These are phyloP conservation scores for Trichoderma virens DNA, from an alignment of 495 filamentous ascomycete genomes.

Conservation along the genomic window DNA sequence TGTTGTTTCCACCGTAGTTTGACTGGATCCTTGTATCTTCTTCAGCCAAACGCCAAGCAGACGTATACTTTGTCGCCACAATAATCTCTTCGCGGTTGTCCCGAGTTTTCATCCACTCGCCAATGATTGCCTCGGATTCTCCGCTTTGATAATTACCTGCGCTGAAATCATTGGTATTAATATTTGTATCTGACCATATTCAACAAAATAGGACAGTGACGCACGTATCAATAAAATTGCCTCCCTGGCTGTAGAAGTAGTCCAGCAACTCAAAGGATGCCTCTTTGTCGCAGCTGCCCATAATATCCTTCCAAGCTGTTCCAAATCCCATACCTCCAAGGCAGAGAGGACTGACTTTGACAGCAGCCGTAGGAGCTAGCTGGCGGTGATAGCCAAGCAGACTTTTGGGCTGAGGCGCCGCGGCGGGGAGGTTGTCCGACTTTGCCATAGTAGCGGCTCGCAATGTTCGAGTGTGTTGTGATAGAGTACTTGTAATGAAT, in stretches of 20 bases:
- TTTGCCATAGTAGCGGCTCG: constrained; percentile 7
- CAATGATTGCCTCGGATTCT: constrained; percentile 55
- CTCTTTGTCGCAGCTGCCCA: constrained; percentile 17
- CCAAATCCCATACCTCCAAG: constrained; percentile 60
- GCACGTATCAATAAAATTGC: constrained; percentile 61
- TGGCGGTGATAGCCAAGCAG: constrained; percentile 50
- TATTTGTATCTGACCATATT: too few species aligned
- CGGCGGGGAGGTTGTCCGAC: constrained; percentile 1
- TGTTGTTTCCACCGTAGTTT: constrained; percentile 49
- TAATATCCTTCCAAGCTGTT: constrained; percentile 33
- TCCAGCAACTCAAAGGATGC: constrained; percentile 45
- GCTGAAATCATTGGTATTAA: not conserved
- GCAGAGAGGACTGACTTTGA: constrained; percentile 54
- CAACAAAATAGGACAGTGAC: not conserved
- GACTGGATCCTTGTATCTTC: constrained; percentile 17
- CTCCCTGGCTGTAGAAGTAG: constrained; percentile 46
- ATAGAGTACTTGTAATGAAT: not conserved
- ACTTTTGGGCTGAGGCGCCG: constrained; percentile 35
- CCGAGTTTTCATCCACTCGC: constrained; percentile 54
- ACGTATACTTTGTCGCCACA: constrained; percentile 56
- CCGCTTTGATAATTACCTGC: constrained; percentile 56
- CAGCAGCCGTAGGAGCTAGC: constrained; percentile 48
- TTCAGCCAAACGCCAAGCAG: constrained; percentile 19
- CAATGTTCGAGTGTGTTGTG: not conserved
- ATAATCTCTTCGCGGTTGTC: constrained; percentile 53